phyloP scores from a whole-genome alignment of 306 rosid species.

The Cotoneaster glaucophyllus region DNA sequence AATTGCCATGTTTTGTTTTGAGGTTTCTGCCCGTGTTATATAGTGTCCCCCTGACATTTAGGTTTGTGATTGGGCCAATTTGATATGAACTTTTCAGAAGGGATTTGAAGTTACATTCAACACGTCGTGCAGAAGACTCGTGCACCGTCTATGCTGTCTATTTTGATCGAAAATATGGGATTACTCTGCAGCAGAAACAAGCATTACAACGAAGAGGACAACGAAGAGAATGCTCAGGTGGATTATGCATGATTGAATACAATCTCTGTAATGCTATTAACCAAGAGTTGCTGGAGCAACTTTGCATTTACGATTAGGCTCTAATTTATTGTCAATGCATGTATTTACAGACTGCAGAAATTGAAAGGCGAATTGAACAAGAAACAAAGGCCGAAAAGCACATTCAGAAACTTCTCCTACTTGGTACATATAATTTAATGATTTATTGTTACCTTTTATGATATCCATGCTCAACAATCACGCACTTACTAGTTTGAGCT shows the following conservation, averaged over 20 bases:
- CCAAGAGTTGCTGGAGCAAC: neutral
- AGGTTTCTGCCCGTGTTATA: neutral
- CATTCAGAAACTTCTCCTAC: constrained; percentile 87
- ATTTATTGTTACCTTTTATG: constrained; percentile 5
- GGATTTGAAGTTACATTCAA: constrained; percentile 24
- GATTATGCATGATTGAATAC: neutral
- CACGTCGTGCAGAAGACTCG: constrained; percentile 43
- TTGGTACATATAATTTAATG: constrained; percentile 44
- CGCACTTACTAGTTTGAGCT: constrained; percentile 4
- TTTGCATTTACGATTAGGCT: neutral
- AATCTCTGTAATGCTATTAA: neutral
- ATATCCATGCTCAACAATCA: constrained; percentile 5
- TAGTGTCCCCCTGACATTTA: constrained; percentile 20
- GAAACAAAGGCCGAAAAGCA: constrained; percentile 94
- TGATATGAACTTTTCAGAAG: constrained; percentile 27
- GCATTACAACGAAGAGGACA: constrained; percentile 55
- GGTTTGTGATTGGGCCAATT: constrained; percentile 37
- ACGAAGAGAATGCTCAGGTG: constrained; percentile 87
- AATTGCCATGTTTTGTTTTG: neutral
- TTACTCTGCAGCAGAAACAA: constrained; percentile 83
- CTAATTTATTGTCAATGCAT: constrained; percentile 18
- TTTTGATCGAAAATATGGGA: constrained; percentile 73
- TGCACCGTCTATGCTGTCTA: constrained; percentile 71
- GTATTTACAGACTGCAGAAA: constrained; percentile 76
- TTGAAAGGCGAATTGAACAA: constrained; percentile 84